Percentiles rank a stretch among this genome's conserved stretches.
Evolutionary conservation across 139 green algal genomes (phyloP).

Genomic region (Tetraselmis striata): DNA sequence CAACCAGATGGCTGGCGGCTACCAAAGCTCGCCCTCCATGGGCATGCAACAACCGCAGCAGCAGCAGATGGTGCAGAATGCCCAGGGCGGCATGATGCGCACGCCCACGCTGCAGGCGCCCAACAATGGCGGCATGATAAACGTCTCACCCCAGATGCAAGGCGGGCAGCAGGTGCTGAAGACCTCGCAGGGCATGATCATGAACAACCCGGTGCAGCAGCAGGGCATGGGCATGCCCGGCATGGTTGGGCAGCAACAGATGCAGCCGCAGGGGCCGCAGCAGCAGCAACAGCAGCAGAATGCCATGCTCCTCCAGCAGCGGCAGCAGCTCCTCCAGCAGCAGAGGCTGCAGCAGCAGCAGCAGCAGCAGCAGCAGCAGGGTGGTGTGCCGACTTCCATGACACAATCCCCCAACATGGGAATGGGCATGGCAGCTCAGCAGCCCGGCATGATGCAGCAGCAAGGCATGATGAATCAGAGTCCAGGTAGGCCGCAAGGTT

Average conservation of each 20-base stretch:
- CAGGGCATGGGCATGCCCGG: conserved; percentile 16
- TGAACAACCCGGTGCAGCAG: neutral
- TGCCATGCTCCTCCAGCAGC: neutral
- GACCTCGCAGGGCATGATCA: neutral
- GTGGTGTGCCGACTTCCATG: neutral
- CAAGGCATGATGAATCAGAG: conserved; percentile 17
- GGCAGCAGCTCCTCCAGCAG: neutral
- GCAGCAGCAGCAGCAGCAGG: conserved; percentile 26
- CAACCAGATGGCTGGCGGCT: neutral
- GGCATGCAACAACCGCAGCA: neutral
- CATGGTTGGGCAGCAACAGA: conserved; percentile 1
- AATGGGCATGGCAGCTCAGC: neutral
- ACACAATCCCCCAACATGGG: neutral
- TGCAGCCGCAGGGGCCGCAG: conserved; percentile 15
- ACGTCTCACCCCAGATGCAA: neutral
- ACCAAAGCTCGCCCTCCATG: neutral
- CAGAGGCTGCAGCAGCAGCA: conserved; percentile 3
- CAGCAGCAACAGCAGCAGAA: conserved; percentile 8
- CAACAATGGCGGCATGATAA: neutral
- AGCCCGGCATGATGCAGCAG: conserved; percentile 5
- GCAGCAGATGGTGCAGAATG: neutral
- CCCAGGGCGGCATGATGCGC: conserved; percentile 2
- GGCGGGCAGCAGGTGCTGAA: neutral
- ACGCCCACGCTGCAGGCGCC: neutral
- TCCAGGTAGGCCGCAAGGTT: too few relatives aligned